phyloP scores from a whole-genome alignment of 192 early-diverging fungal genomes.

The Diversispora eburnea region DNA sequence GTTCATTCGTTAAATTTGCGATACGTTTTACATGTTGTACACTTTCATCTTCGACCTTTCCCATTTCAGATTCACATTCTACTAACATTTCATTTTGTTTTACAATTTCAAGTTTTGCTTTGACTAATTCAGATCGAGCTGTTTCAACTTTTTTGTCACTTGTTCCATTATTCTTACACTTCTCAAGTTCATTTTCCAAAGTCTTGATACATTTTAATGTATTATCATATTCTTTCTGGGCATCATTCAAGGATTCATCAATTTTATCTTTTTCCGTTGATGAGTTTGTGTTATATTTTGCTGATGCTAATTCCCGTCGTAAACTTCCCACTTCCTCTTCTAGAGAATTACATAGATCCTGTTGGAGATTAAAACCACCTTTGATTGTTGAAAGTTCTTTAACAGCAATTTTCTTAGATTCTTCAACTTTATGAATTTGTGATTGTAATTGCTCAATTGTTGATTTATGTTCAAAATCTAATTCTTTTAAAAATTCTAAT shows the following conservation, averaged over 20 bases:
- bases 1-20: neutral
- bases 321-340: neutral
- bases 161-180: neutral
- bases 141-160: constrained; percentile 3
- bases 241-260: neutral
- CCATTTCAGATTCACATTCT: neutral
- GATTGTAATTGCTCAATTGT: neutral
- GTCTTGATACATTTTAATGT: neutral
- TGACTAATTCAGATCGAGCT: neutral
- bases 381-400: constrained; percentile 6
- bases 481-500: constrained; percentile 4
- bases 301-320: neutral
- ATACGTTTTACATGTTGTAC: neutral
- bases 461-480: neutral
- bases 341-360: neutral
- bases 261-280: constrained; percentile 7
- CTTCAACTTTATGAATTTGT: neutral
- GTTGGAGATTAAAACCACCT: constrained; percentile 4
- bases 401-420: neutral
- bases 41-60: neutral
- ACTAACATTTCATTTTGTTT: constrained; percentile 3
- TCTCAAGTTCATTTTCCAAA: neutral
- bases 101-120: neutral
- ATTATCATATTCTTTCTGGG: neutral
- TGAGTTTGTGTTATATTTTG: neutral